Evolutionary conservation across 495 filamentous ascomycete genomes (phyloP).

Genomic region (Hypoxylon lienhwacheense): DNA sequence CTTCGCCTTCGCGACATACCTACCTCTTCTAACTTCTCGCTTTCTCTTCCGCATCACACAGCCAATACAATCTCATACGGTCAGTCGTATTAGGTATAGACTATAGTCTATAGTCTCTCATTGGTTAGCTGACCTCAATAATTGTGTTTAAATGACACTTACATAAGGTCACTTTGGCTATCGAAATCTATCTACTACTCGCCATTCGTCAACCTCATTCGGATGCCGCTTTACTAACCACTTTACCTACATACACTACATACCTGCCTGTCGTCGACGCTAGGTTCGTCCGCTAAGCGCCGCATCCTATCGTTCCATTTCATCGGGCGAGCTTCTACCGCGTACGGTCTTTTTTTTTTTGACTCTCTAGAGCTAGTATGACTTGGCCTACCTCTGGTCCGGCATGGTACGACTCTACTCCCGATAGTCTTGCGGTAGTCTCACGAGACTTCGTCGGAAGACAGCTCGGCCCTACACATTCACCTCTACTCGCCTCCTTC

Average conservation of each 20-base stretch:
- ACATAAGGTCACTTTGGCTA: slow-evolving; percentile 1
- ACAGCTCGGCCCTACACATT: slow-evolving; percentile 8
- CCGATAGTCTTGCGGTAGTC: slow-evolving; percentile 23
- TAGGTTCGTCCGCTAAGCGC: slow-evolving; percentile 5
- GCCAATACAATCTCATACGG: too few relatives aligned
- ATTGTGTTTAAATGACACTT: background rate
- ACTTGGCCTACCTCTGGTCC: slow-evolving; percentile 6
- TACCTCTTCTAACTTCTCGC: too few relatives aligned
- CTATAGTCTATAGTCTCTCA: background rate
- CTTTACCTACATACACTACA: background rate
- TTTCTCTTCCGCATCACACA: background rate
- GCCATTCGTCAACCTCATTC: slow-evolving; percentile 10
- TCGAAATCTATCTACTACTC: background rate
- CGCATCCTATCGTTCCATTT: slow-evolving; percentile 15
- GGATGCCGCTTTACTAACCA: slow-evolving; percentile 9
- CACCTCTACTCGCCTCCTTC: slow-evolving; percentile 10
- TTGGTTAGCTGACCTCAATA: slow-evolving; percentile 9
- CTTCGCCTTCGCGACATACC: slow-evolving; percentile 27
- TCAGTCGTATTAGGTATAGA: slow-evolving; percentile 1
- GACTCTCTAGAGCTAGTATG: background rate
- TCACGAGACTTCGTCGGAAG: slow-evolving; percentile 29
- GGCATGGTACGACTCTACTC: slow-evolving; percentile 14
- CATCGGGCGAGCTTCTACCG: slow-evolving; percentile 15
- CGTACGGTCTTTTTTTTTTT: slow-evolving; percentile 1
- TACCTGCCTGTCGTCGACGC: background rate